phyloP scores from a whole-genome alignment of 2,329 filamentous ascomycete genomes.

The Davidsoniella neocaledoniae region DNA sequence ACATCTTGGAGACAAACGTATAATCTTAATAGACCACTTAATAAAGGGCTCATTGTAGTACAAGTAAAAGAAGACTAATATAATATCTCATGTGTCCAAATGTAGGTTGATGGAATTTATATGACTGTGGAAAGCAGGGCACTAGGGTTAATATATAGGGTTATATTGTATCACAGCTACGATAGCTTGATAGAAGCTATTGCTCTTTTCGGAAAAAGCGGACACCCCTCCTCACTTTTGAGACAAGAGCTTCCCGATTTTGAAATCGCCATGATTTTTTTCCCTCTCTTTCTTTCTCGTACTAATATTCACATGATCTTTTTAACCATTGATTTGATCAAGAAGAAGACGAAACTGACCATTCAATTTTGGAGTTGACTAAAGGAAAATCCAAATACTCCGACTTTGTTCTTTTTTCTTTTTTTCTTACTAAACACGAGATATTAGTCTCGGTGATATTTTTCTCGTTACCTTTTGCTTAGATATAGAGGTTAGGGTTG shows the following conservation, averaged over 20 bases:
- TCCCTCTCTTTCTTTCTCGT: not conserved
- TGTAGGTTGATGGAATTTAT: too few relatives aligned
- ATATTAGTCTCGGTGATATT: not conserved
- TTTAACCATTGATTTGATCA: too few relatives aligned
- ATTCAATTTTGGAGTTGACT: too few relatives aligned
- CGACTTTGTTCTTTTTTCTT: too few relatives aligned
- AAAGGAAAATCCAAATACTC: too few relatives aligned
- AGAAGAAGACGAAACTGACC: not conserved
- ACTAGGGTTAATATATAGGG: not conserved
- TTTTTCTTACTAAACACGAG: not conserved
- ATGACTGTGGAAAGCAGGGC: too few relatives aligned
- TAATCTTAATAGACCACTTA: too few relatives aligned
- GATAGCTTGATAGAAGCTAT: not conserved
- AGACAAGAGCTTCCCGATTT: not conserved
- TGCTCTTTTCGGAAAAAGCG: conserved; percentile 6
- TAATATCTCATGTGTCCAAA: too few relatives aligned
- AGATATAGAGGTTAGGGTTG: not conserved
- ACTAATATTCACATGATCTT: not conserved
- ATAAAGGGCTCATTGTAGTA: too few relatives aligned
- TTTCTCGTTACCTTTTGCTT: not conserved
- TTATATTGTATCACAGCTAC: not conserved
- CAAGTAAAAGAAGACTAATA: not conserved
- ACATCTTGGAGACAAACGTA: too few relatives aligned
- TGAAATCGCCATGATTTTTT: not conserved
- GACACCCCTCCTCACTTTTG: not conserved